Conservation (phyloP, 768 basidiomycete genomes). For the Tulasnella sp. region DNA sequence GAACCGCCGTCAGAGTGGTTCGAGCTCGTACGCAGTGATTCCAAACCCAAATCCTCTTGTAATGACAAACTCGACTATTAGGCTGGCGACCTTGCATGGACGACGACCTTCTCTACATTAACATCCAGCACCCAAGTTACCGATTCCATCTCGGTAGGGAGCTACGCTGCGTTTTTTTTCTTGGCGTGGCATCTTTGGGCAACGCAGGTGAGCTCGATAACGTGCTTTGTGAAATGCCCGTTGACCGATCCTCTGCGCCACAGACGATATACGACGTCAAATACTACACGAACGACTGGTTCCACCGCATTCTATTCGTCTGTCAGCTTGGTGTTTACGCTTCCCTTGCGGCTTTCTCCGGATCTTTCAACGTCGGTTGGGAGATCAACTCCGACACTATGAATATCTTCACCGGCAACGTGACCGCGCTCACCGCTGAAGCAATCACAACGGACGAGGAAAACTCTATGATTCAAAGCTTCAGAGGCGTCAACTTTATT, state of each 20-base stretch:
- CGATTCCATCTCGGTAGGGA: not conserved
- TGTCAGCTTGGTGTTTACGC: not conserved
- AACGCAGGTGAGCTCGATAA: not conserved
- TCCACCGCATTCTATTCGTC: not conserved
- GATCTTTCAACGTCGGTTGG: not conserved
- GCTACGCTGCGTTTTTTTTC: not conserved
- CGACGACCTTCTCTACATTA: not conserved
- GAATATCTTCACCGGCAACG: not conserved
- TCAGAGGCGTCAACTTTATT: not conserved
- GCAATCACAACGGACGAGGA: not conserved
- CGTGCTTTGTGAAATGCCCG: not conserved
- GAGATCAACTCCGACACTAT: not conserved
- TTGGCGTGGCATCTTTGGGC: not conserved
- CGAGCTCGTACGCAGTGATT: too few species aligned
- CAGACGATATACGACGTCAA: not conserved
- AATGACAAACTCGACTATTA: too few species aligned
- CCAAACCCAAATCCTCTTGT: too few species aligned
- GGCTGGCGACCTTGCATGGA: not conserved
- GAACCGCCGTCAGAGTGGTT: too few species aligned
- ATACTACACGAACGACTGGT: constrained; percentile 1
- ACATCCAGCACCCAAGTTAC: not conserved
- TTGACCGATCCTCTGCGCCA: not conserved
- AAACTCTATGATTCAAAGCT: not conserved
- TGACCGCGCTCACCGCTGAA: not conserved
- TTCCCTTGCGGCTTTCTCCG: not conserved